Evolutionary conservation across 169 alveolate genomes (phyloP).

Genomic region (Cryptosporidium tyzzeri): DNA sequence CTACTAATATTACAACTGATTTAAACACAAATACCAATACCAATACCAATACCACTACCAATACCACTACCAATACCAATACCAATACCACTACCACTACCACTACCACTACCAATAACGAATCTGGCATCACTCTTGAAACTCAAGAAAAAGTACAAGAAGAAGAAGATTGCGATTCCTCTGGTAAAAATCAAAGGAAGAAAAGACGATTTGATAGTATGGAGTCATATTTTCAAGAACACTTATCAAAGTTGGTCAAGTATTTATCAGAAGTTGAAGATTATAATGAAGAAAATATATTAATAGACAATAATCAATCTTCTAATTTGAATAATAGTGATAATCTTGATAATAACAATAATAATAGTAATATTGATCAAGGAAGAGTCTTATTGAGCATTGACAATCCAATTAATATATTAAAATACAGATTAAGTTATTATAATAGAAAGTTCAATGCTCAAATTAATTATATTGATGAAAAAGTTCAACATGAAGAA

Average conservation of each 20-base stretch:
- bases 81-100: too few species aligned
- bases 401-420: conserved; percentile 21
- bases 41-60: too few species aligned
- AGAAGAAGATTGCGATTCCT: neutral
- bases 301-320: neutral
- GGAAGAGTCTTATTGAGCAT: neutral
- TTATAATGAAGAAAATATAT: neutral
- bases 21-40: too few species aligned
- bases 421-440: conserved; percentile 39
- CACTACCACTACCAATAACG: too few species aligned
- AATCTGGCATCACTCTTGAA: neutral
- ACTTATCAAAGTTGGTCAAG: conserved; percentile 20
- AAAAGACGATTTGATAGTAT: conserved; percentile 23
- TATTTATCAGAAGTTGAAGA: conserved; percentile 54
- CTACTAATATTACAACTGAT: neutral
- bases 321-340: neutral
- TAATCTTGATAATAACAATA: neutral
- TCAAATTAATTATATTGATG: neutral
- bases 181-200: neutral
- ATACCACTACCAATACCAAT: too few species aligned
- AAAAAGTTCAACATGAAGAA: neutral
- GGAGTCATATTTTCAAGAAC: conserved; percentile 52
- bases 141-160: neutral
- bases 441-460: conserved; percentile 30
- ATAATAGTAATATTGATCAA: neutral